Conservation (phyloP, 225 moss, liverwort and hornwort species). For the Pseudoscleropodium purum region DNA sequence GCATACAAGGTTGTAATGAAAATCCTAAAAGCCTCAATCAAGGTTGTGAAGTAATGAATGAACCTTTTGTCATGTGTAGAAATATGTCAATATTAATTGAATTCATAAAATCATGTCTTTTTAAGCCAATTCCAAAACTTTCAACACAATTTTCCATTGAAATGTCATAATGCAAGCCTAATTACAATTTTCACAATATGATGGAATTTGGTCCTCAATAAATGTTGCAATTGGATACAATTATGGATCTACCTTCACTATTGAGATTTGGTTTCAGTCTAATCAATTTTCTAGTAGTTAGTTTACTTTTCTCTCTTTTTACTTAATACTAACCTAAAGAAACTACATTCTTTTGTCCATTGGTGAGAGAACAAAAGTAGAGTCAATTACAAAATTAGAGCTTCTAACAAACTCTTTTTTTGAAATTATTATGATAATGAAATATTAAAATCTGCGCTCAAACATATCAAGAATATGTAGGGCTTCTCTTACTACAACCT, state of each 20-base stretch:
- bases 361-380: too few species aligned
- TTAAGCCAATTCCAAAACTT: background rate
- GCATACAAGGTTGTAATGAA: background rate
- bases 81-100: fast-evolving
- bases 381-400: background rate
- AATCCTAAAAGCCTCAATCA: fast-evolving
- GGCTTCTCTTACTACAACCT: too few species aligned
- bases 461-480: background rate
- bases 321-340: background rate
- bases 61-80: background rate
- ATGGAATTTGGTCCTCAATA: background rate
- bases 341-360: background rate
- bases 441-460: background rate
- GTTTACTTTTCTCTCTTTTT: background rate
- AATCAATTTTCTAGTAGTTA: background rate
- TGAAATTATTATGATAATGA: background rate
- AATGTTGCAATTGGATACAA: background rate
- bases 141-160: background rate
- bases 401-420: too few species aligned
- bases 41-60: background rate
- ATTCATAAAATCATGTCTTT: background rate
- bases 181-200: background rate
- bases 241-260: background rate
- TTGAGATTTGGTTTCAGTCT: background rate
- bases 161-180: too few species aligned